Evolutionary conservation across 768 basidiomycete genomes (phyloP).

Genomic region (Mycena rosella): DNA sequence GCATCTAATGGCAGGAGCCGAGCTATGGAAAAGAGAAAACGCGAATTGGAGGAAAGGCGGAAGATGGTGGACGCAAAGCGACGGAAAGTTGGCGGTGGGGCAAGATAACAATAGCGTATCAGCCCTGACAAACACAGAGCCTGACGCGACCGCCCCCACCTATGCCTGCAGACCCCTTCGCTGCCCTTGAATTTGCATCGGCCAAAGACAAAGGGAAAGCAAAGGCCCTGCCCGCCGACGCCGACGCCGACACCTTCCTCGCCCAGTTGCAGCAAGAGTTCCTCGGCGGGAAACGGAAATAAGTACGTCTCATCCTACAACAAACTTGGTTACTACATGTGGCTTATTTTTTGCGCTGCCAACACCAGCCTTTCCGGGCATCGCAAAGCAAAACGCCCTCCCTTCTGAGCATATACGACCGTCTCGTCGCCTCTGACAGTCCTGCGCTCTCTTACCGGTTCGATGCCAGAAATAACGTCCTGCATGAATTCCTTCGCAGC

Average conservation of each 20-base stretch:
- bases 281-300: constrained; percentile 49
- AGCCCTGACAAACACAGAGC: constrained; percentile 8
- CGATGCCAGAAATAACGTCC: constrained; percentile 59
- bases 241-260: constrained; percentile 74
- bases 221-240: constrained; percentile 31
- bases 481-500: constrained; percentile 59
- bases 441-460: constrained; percentile 48
- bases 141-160: constrained; percentile 25
- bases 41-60: constrained; percentile 78
- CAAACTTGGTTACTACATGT: constrained; percentile 3
- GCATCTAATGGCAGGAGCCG: constrained; percentile 56
- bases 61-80: constrained; percentile 76
- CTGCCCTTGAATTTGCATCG: constrained; percentile 57
- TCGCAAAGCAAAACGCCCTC: constrained; percentile 57
- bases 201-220: constrained; percentile 41
- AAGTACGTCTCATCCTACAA: constrained; percentile 57
- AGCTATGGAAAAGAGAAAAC: constrained; percentile 79
- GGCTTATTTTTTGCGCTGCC: constrained; percentile 46
- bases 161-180: constrained; percentile 61
- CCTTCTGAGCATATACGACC: constrained; percentile 53
- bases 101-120: constrained; percentile 28
- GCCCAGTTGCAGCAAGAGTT: constrained; percentile 77
- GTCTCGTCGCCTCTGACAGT: constrained; percentile 35
- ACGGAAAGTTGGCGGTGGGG: constrained; percentile 58
- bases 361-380: constrained; percentile 63